Evolutionary conservation across 106 monocot genomes (phyloP).

Genomic region (Dendrobium officinale): DNA sequence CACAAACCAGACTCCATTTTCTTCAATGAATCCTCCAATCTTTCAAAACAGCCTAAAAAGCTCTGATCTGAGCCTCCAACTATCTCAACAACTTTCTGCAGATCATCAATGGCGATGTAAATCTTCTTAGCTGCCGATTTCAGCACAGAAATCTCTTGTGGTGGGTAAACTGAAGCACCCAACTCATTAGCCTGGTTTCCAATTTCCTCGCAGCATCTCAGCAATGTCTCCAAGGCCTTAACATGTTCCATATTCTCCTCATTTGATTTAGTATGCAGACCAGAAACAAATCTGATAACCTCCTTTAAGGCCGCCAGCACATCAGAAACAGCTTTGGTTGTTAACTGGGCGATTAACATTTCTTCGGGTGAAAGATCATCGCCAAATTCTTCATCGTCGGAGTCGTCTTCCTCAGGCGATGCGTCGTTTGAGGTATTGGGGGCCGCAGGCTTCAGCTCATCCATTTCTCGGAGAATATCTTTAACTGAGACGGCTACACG

Average conservation of each 20-base stretch:
- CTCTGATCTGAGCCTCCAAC: slow-evolving; percentile 25
- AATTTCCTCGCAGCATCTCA: slow-evolving; percentile 42
- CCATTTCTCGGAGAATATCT: slow-evolving; percentile 78
- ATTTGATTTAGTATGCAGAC: slow-evolving; percentile 29
- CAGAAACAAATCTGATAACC: slow-evolving; percentile 52
- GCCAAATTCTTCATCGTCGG: slow-evolving; percentile 26
- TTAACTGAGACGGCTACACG: slow-evolving; percentile 73
- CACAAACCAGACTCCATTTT: slow-evolving; percentile 29
- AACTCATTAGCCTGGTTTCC: slow-evolving; percentile 64
- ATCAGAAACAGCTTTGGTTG: slow-evolving; percentile 35
- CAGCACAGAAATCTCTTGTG: slow-evolving; percentile 70
- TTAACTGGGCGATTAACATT: slow-evolving; percentile 41
- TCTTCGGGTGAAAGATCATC: slow-evolving; percentile 52
- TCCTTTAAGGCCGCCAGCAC: slow-evolving; percentile 54
- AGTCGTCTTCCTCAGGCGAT: slow-evolving; percentile 19
- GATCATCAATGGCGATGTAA: slow-evolving; percentile 9
- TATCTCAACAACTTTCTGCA: slow-evolving; percentile 26
- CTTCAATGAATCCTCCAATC: slow-evolving; percentile 33
- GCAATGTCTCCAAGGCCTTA: slow-evolving; percentile 58
- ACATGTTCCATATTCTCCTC: slow-evolving; percentile 14
- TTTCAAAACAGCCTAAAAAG: slow-evolving; percentile 23
- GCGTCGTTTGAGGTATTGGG: slow-evolving; percentile 1
- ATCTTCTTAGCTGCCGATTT: slow-evolving; percentile 31
- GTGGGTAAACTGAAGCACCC: slow-evolving; percentile 84
- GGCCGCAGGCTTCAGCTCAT: slow-evolving; percentile 46